Evolutionary conservation across 1,284 basidiomycete genomes (phyloP), one percentile per base, ranked within the genome.

Genomic region (Tilletia horrida): DNA sequence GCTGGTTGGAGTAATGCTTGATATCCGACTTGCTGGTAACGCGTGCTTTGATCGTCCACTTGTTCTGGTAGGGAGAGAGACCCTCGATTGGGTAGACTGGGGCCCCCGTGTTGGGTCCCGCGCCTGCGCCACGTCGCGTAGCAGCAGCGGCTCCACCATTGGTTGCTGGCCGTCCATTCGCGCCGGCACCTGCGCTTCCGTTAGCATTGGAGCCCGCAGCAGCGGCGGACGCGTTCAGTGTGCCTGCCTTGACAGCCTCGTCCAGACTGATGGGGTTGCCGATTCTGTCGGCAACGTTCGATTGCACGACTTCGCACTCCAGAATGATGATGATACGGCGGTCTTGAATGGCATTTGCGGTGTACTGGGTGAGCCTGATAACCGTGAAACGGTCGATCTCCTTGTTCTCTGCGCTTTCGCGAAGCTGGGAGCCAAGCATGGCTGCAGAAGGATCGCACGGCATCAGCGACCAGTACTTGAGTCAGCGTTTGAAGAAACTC

Each of bases 1-100:
- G 87, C 73, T 87, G 85, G 82, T 96, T 98, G 3, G 91, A 91
- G 88, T 90, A 99, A 55, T 88, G 88, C 78, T 88, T 90, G 78
- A 98, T 88, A 0, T 97, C 95, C 0, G 88, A 88, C 83, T 95
- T 97, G 76, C 91, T 88, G 1, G 89, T 91, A 59, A 97, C 92
- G 63, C 93, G 89, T 27, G 93, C 96, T 82, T 93, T 94, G 86
- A 98, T 97, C 2, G 91, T 95, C 95, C 80, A 86, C 84, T 93
- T 94, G 84, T 96, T 97, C 83, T 96, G 92, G 82, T 97, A 98
- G 7, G 95, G 96, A 76, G 91, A 95, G 62, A 98, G 87, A 4
- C 90, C 91, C 79, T 97, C 94, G 76, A 98, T 98, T 2, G 94
- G 94, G 82, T 88, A 91, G 68, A 88, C 86, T 73, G 85, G 77